Evolutionary conservation across 2,329 filamentous ascomycete species (phyloP), one percentile per base, ranked within the genome.

Genomic region (Rhynchosporium graminicola): DNA sequence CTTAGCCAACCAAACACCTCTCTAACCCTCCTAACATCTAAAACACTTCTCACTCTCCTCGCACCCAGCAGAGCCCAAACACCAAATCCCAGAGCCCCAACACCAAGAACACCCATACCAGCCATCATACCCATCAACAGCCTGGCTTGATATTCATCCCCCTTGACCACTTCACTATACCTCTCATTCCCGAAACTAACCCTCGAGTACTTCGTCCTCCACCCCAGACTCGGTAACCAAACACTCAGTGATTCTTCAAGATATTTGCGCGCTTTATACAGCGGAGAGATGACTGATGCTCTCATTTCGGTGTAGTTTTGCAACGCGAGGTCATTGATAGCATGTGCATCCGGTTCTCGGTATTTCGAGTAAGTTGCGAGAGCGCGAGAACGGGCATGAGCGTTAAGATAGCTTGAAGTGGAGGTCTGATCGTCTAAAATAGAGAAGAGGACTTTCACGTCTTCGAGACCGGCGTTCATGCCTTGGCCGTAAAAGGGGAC

Each of bases 401-500:
- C 79, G 70, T 90, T n/a, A 12, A 29, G 31, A 74, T 33, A 33
- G 42, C 55, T 7, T 15, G 58, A 20, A 3, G 73, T 73, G 45
- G 71, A 59, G 3, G 77, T 74, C 31, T 80, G 81, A 68, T 85
- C 83, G 76, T 97, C 93, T 1, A 98, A 80, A 48, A 89, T 82
- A 0, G 87, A 85, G 76, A 97, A 99, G 0, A 99, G 83, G 4
- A 96, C 87, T 7, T 90, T 87, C 12, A 99, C 92, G 71, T 97
- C 94, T 78, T 99, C 95, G 47, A 99, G 85, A 0, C 95, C 95
- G 0, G 95, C 90, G 73, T 99, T 99, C 87, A 99, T 96, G 43
- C 95, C 95, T 76, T 99, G 95, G 0, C 95, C 95, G 75, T 98
- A 99, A 77, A 99, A 99, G 0, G 95, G 95, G 0, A 99, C 92